Evolutionary conservation across 257 asterid genomes (phyloP), one percentile per base, ranked within the genome.

Genomic region (Solanum sejunctum): DNA sequence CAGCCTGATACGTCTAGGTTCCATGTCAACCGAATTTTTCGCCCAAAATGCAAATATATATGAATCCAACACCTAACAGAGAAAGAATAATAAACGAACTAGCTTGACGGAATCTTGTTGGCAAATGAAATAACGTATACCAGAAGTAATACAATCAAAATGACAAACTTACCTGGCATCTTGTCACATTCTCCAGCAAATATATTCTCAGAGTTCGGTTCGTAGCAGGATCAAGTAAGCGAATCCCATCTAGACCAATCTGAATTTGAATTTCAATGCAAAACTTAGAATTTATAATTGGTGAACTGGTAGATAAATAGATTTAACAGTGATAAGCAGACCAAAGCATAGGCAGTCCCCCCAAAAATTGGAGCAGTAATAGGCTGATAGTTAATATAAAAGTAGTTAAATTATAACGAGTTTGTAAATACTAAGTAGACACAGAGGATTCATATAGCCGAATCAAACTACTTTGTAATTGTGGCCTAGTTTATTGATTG

Each of bases 21-120:
- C 96, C 77, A 86, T 85, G 82, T 93, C 99, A 88, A 92, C 89
- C 45, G 92, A 89, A 51, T 92, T 93, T 90, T 88, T 89, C 79
- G 93, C 93, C 99, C 99, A 95, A 88, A 95, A 92, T 77, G 98
- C 99, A 89, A 95, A 94, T 85, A 93, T 95, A 89, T 92, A 86
- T 7, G 93, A 87, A 89, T 94, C 99, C 88, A 94, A 83, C 80
- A 95, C 98, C 99, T 95, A 89, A 55, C 45, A 69, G 11, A 52
- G 64, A 78, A 26, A 26, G 83, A 21, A 52, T 52, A 64, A 66
- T 82, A 70, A 79, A 70, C 43, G 52, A 13, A 81, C 82, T 52
- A 85, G 82, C 32, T 47, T 23, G 26, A 28, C 28, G 52, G 47
- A 26, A 81, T 52, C 64, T 64, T 69, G 69, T 54, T 26, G 43